A percentile compares a stretch with the other conserved stretches of the same genome.
Conservation (phyloP, 371 early-diverging fungal species). For the Lichtheimia hyalospora region DNA sequence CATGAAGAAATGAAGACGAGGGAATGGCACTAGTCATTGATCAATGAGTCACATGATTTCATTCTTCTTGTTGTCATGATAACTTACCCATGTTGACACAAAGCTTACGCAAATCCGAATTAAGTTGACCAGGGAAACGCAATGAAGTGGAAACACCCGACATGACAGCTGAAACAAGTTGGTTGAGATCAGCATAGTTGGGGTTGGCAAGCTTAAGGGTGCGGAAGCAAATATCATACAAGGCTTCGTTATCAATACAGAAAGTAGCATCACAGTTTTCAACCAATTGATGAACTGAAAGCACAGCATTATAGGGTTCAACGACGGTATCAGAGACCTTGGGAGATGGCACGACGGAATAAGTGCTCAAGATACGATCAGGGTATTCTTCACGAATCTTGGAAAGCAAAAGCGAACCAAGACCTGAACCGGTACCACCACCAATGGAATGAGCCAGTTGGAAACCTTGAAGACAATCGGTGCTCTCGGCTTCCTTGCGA, state of each 20-base stretch:
- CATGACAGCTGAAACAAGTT: constrained; percentile 82
- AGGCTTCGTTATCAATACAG: constrained; percentile 97
- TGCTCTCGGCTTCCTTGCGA: constrained; percentile 79
- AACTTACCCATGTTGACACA: constrained; percentile 90
- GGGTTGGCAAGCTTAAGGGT: constrained; percentile 80
- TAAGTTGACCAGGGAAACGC: constrained; percentile 98
- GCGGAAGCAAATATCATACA: constrained; percentile 84
- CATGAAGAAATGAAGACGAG: constrained; percentile 99
- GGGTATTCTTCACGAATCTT: constrained; percentile 91
- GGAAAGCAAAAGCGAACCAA: constrained; percentile 80
- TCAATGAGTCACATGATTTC: constrained; percentile 4
- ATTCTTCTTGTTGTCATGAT: constrained; percentile 52
- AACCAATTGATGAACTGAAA: constrained; percentile 83
- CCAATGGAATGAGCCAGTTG: constrained; percentile 85
- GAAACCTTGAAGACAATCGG: constrained; percentile 86
- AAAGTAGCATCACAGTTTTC: constrained; percentile 94
- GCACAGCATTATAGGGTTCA: constrained; percentile 88
- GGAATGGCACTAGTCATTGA: constrained; percentile 89
- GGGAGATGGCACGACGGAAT: constrained; percentile 93
- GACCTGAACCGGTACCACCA: constrained; percentile 86
- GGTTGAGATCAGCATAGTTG: constrained; percentile 79
- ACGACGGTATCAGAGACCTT: constrained; percentile 87
- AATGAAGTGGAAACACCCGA: constrained; percentile 95
- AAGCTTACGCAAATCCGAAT: constrained; percentile 95
- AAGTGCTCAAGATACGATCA: constrained; percentile 89